A percentile compares a stretch with the other conserved stretches of the same genome.
phyloP scores from a whole-genome alignment of 192 early-diverging fungal species.

The Rhizophagus clarus region DNA sequence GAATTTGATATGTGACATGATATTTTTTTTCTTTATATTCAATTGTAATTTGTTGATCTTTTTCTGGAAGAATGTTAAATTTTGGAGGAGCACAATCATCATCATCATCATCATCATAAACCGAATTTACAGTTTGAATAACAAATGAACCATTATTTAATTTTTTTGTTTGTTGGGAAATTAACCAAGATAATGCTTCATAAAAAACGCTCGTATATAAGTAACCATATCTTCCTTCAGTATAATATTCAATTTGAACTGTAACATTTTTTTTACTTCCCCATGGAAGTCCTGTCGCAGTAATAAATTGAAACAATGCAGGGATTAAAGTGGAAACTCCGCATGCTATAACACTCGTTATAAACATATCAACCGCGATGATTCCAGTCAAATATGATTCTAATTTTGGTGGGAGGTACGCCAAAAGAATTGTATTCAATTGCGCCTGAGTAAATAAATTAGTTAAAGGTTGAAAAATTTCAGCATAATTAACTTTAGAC shows the following conservation, averaged over 20 bases:
- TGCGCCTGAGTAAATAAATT: not conserved
- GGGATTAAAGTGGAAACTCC: not conserved
- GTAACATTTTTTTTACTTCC: not conserved
- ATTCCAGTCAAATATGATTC: conserved; percentile 13
- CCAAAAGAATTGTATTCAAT: conserved; percentile 4
- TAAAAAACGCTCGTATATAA: not conserved
- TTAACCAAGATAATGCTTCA: conserved; percentile 26
- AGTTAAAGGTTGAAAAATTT: conserved; percentile 13
- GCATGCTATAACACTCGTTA: not conserved
- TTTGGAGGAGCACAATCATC: not conserved
- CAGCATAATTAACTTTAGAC: not conserved
- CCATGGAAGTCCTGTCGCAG: no score
- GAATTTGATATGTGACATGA: not conserved
- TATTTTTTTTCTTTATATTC: conserved; percentile 11
- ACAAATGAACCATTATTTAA: conserved; percentile 1
- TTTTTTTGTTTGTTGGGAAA: conserved; percentile 21
- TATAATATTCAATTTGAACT: conserved; percentile 20
- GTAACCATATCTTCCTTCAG: not conserved
- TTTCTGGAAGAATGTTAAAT: conserved; percentile 12
- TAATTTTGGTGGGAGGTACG: conserved; percentile 19
- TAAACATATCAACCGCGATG: conserved; percentile 28
- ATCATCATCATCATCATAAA: not conserved
- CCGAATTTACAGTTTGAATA: not conserved
- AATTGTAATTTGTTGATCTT: not conserved
- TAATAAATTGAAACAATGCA: not conserved